Conservation (phyloP, 2,329 filamentous ascomycete genomes). For the Trichothecium sympodiale region DNA sequence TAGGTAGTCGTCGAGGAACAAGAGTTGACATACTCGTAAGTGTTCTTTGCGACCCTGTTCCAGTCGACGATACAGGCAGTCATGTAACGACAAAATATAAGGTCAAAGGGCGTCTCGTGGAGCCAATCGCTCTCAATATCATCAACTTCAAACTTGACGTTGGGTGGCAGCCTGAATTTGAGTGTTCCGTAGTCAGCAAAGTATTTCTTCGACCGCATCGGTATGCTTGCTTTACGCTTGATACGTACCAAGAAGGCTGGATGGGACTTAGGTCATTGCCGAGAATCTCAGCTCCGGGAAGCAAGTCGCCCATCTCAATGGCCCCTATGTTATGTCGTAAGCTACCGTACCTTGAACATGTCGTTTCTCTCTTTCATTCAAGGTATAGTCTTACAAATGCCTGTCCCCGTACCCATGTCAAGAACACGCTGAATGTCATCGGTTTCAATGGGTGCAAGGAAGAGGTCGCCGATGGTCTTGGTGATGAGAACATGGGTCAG, state of each 20-base stretch:
- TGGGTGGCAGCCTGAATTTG: conserved; percentile 16
- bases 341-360: not conserved
- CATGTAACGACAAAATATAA: conserved; percentile 24
- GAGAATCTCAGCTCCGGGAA: conserved; percentile 18
- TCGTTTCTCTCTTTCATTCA: too few species aligned
- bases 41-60: conserved; percentile 11
- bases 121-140: conserved; percentile 20
- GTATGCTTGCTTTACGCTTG: not conserved
- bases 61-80: conserved; percentile 20
- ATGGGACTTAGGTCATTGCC: conserved; percentile 20
- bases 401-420: conserved; percentile 32
- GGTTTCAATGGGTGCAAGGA: not conserved
- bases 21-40: conserved; percentile 10
- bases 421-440: conserved; percentile 21
- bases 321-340: conserved; percentile 14
- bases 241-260: conserved; percentile 14
- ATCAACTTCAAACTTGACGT: conserved; percentile 25
- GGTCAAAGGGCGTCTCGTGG: conserved; percentile 19
- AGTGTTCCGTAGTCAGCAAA: not conserved
- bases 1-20: not conserved
- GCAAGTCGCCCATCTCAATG: conserved; percentile 25
- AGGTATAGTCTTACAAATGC: conserved; percentile 20
- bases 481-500: conserved; percentile 23
- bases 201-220: not conserved
- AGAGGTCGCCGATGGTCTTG: conserved; percentile 13